These are phyloP conservation scores for Microcyclospora tardicrescens DNA, from an alignment of 2,329 filamentous ascomycete genomes.

Conservation along the genomic window DNA sequence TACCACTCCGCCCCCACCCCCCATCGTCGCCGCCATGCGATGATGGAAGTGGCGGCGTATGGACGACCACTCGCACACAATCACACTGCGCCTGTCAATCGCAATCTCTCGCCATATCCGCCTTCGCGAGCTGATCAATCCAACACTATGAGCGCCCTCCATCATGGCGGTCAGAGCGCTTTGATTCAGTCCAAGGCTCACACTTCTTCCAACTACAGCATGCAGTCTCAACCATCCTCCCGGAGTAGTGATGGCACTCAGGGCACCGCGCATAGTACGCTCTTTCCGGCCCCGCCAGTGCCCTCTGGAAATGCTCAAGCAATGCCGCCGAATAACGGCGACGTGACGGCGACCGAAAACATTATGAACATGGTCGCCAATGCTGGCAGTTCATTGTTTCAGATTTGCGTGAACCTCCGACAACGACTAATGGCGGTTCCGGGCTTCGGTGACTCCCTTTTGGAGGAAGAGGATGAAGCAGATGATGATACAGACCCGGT, in stretches of 20 bases:
- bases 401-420: slow-evolving; percentile 80
- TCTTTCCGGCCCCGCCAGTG: slow-evolving; percentile 26
- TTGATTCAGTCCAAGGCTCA: slow-evolving; percentile 32
- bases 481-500: slow-evolving; percentile 65
- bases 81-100: not conserved
- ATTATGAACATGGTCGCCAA: slow-evolving; percentile 97
- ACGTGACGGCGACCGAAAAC: slow-evolving; percentile 68
- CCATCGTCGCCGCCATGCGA: not conserved
- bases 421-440: slow-evolving; percentile 72
- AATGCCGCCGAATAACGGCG: slow-evolving; percentile 23
- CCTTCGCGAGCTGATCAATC: slow-evolving; percentile 8
- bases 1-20: too few species aligned
- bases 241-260: slow-evolving; percentile 37
- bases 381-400: slow-evolving; percentile 81
- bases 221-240: slow-evolving; percentile 32
- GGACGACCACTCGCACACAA: too few species aligned
- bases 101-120: slow-evolving; percentile 6
- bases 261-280: slow-evolving; percentile 32
- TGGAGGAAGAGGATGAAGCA: slow-evolving; percentile 58
- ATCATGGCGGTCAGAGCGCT: slow-evolving; percentile 14
- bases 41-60: slow-evolving; percentile 2
- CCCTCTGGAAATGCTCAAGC: slow-evolving; percentile 16
- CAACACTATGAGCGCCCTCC: slow-evolving; percentile 1
- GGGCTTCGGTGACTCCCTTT: slow-evolving; percentile 62
- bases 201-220: slow-evolving; percentile 34